Conservation (phyloP, 225 moss, liverwort and hornwort genomes). For the Physcomitrellopsis africana region DNA sequence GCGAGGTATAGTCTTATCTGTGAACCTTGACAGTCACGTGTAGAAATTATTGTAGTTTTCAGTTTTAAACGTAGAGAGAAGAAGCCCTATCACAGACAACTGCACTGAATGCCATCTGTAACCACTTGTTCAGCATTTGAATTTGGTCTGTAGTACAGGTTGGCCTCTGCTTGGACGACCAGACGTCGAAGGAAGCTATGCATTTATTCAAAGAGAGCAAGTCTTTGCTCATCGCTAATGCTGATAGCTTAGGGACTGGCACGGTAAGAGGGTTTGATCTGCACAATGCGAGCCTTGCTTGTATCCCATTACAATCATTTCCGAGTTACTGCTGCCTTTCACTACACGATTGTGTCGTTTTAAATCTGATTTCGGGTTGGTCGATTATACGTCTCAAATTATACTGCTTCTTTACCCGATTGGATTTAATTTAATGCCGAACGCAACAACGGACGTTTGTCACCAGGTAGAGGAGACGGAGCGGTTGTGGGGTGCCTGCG, state of each 20-base stretch:
- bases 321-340: not conserved
- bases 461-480: slow-evolving; percentile 82
- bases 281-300: slow-evolving; percentile 2
- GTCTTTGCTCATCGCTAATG: slow-evolving; percentile 57
- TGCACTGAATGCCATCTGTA: slow-evolving; percentile 23
- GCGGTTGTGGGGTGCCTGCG: slow-evolving; percentile 83
- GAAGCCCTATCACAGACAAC: not conserved
- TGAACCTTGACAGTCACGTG: slow-evolving; percentile 15
- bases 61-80: not conserved
- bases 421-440: slow-evolving; percentile 13
- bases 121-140: slow-evolving; percentile 23
- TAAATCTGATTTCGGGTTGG: slow-evolving; percentile 4
- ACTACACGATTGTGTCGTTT: not conserved
- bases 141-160: slow-evolving; percentile 52
- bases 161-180: slow-evolving; percentile 77
- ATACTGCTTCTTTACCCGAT: not conserved
- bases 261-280: slow-evolving; percentile 55
- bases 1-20: slow-evolving; percentile 61
- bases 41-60: not conserved
- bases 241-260: slow-evolving; percentile 68
- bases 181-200: slow-evolving; percentile 69
- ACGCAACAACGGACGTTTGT: slow-evolving; percentile 11
- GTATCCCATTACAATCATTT: slow-evolving; percentile 8
- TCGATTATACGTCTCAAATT: not conserved
- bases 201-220: slow-evolving; percentile 70